These are phyloP conservation scores for Wallemia hederae DNA, from an alignment of 1,284 basidiomycete genomes.

Conservation along the genomic window DNA sequence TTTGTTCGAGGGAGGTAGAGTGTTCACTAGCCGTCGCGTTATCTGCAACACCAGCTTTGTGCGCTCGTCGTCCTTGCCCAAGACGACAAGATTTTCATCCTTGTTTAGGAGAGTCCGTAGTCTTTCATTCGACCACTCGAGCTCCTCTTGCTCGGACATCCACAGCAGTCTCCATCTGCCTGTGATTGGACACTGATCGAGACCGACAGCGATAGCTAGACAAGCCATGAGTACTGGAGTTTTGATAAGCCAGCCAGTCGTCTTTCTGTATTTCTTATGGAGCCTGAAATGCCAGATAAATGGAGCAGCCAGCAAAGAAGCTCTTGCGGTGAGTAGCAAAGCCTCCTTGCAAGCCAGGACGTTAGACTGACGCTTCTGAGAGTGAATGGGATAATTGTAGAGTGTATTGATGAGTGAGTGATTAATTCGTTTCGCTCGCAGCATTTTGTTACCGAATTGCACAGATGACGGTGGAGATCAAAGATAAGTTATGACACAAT, in stretches of 20 bases:
- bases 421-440: too few species aligned
- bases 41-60: background rate
- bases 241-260: background rate
- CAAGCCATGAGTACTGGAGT: background rate
- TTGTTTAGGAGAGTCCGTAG: background rate
- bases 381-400: too few species aligned
- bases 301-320: background rate
- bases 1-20: background rate
- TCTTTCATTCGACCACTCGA: background rate
- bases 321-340: background rate
- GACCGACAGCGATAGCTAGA: background rate
- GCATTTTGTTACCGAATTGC: too few species aligned
- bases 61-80: background rate
- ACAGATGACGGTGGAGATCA: too few species aligned
- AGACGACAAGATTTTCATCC: background rate
- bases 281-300: background rate
- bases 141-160: background rate
- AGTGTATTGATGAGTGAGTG: too few species aligned
- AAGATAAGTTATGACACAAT: too few species aligned
- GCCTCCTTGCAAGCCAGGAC: background rate
- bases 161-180: background rate
- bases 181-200: background rate
- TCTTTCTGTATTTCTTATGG: background rate
- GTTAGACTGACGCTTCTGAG: background rate
- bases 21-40: background rate